These are phyloP conservation scores for Aspergillus sp. DNA, from an alignment of 2,329 filamentous ascomycete genomes.

Conservation along the genomic window DNA sequence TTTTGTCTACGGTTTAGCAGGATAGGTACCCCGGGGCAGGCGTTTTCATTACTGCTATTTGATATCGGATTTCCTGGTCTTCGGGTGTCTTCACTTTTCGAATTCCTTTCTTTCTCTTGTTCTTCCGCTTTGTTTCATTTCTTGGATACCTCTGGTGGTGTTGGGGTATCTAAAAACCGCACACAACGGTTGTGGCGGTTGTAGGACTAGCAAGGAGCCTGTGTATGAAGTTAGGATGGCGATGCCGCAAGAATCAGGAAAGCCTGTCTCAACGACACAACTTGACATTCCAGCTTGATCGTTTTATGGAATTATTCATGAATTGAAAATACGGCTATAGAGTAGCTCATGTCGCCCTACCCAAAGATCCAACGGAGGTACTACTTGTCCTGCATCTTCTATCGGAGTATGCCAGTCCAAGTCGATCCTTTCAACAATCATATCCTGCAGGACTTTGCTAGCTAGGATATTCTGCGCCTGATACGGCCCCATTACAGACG, in stretches of 20 bases:
- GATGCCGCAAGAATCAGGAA: slow-evolving; percentile 29
- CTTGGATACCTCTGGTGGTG: slow-evolving; percentile 40
- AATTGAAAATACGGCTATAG: slow-evolving; percentile 71
- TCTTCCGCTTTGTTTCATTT: slow-evolving; percentile 17
- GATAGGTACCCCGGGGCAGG: slow-evolving; percentile 35
- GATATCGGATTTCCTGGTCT: slow-evolving; percentile 28
- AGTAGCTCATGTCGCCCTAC: slow-evolving; percentile 67
- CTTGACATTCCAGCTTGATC: slow-evolving; percentile 4
- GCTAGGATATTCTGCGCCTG: slow-evolving; percentile 65
- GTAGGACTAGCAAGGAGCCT: slow-evolving; percentile 39
- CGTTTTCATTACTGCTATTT: slow-evolving; percentile 34
- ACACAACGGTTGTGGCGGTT: slow-evolving; percentile 28
- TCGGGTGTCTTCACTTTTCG: slow-evolving; percentile 21
- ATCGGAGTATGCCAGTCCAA: slow-evolving; percentile 54
- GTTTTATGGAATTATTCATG: slow-evolving; percentile 42
- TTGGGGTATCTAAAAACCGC: slow-evolving; percentile 29
- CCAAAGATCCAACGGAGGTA: slow-evolving; percentile 68
- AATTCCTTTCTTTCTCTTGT: slow-evolving; percentile 14
- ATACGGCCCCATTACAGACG: slow-evolving; percentile 68
- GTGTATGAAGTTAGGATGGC: slow-evolving; percentile 30
- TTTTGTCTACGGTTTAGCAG: slow-evolving; percentile 40
- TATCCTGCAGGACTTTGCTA: slow-evolving; percentile 55
- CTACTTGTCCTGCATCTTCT: slow-evolving; percentile 63
- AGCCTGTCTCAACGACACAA: slow-evolving; percentile 23
- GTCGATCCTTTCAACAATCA: slow-evolving; percentile 55